Evolutionary conservation across 1,284 basidiomycete species (phyloP).

Genomic region (Apiotrichum akiyoshidainum): DNA sequence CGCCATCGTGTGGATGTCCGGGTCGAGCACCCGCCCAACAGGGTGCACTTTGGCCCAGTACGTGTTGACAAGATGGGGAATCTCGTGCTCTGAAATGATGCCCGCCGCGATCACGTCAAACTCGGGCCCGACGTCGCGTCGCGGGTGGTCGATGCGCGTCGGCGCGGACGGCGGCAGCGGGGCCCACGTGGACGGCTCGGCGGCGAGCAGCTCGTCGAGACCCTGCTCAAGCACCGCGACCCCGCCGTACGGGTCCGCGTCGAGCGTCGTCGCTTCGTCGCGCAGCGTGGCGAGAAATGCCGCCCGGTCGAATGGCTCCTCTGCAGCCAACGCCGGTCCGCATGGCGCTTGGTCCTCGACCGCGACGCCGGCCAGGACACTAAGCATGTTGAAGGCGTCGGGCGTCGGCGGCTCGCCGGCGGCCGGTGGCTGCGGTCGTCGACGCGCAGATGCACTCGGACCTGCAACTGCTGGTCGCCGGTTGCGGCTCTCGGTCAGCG

Average conservation of each 20-base stretch:
- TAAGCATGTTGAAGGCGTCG: constrained; percentile 19
- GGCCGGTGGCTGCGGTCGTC: too few species aligned
- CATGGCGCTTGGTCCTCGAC: constrained; percentile 7
- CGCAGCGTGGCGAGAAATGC: constrained; percentile 18
- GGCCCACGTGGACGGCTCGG: too few species aligned
- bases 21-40: constrained; percentile 17
- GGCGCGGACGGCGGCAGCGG: constrained; percentile 5
- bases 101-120: constrained; percentile 15
- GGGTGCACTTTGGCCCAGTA: constrained; percentile 21
- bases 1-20: constrained; percentile 16
- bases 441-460: too few species aligned
- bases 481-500: too few species aligned
- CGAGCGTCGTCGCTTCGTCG: constrained; percentile 14
- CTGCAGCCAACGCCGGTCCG: background rate
- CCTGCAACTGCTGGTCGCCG: too few species aligned
- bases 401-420: too few species aligned
- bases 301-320: constrained; percentile 10
- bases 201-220: background rate
- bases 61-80: constrained; percentile 11
- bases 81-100: constrained; percentile 14
- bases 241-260: constrained; percentile 22
- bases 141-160: constrained; percentile 20
- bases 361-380: constrained; percentile 22
- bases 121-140: constrained; percentile 14
- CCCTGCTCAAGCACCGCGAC: constrained; percentile 21